Evolutionary conservation across 208 protist genomes (phyloP).

Genomic region (Acanthamoeba castellanii): DNA sequence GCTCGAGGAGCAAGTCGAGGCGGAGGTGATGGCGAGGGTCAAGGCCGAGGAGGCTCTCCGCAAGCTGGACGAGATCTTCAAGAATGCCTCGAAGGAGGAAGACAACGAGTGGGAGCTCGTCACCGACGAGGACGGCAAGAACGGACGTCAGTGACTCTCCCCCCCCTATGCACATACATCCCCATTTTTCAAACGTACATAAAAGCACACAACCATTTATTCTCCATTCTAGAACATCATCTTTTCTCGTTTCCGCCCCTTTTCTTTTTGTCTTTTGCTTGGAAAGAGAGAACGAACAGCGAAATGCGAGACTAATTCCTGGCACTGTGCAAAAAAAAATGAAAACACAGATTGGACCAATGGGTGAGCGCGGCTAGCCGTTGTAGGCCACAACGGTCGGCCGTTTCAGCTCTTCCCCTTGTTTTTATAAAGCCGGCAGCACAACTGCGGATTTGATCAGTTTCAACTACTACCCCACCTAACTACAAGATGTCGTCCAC

Average conservation of each 20-base stretch:
- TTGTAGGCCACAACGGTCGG: not conserved
- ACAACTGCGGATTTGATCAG: not conserved
- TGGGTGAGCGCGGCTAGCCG: not conserved
- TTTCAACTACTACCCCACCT: not conserved
- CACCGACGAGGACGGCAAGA: not conserved
- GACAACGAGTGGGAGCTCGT: conserved; percentile 54
- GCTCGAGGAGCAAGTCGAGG: conserved; percentile 4
- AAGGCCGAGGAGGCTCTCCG: conserved; percentile 41
- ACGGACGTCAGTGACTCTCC: not conserved
- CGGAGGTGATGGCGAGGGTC: not conserved
- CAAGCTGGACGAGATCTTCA: conserved; percentile 58
- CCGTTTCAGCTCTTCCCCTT: not conserved
- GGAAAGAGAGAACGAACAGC: not conserved
- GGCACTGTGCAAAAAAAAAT: not conserved
- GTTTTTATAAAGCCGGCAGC: not conserved
- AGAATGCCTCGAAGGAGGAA: not conserved
- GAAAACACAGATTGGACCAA: not conserved
- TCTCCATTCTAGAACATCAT: too few relatives aligned
- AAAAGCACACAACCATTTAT: not conserved
- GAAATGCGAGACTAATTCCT: not conserved
- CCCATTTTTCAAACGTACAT: not conserved
- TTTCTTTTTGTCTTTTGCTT: not conserved
- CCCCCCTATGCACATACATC: not conserved
- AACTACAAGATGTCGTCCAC: not conserved
- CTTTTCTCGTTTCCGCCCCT: too few relatives aligned